Evolutionary conservation across 805 yeast species (phyloP).

Genomic region (Cyberlindnera japonica): DNA sequence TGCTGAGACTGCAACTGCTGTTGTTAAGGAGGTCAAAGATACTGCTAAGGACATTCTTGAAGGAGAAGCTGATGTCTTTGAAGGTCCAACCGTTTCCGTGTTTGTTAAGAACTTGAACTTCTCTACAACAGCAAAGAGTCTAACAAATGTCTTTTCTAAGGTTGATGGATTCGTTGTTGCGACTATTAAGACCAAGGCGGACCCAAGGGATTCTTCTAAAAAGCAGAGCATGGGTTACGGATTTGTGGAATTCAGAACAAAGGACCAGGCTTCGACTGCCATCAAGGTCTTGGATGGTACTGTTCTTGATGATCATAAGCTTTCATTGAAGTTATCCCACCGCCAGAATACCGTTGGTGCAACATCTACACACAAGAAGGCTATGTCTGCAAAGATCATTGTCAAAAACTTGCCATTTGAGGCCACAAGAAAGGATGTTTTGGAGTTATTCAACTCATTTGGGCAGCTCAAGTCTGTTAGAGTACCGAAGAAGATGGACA

Average conservation of each 20-base stretch:
- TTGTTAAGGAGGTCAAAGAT: conserved; percentile 18
- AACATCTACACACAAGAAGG: conserved; percentile 20
- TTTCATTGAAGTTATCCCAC: conserved; percentile 85
- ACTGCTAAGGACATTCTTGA: conserved; percentile 21
- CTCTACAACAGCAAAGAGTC: conserved; percentile 57
- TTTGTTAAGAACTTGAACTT: conserved; percentile 92
- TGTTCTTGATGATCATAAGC: conserved; percentile 81
- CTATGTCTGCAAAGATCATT: conserved; percentile 48
- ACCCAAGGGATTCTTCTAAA: conserved; percentile 64
- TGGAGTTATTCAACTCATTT: conserved; percentile 88
- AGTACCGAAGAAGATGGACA: conserved; percentile 94
- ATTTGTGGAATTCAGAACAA: conserved; percentile 82
- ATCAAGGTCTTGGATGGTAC: conserved; percentile 69
- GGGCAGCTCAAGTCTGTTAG: conserved; percentile 93
- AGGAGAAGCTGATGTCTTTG: conserved; percentile 38
- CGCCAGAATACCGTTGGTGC: conserved; percentile 49
- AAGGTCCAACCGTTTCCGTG: conserved; percentile 81
- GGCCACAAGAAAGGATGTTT: conserved; percentile 88
- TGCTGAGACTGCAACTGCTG: conserved; percentile 28
- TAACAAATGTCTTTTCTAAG: conserved; percentile 60
- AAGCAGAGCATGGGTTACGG: conserved; percentile 96
- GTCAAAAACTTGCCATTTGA: conserved; percentile 97
- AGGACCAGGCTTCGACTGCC: conserved; percentile 76
- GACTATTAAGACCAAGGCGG: conserved; percentile 82
- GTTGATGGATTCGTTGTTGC: conserved; percentile 80